A percentile compares a stretch with the other conserved stretches of the same genome.
Evolutionary conservation across 2,329 filamentous ascomycete species (phyloP).

Genomic region (Ramularia endophylla): DNA sequence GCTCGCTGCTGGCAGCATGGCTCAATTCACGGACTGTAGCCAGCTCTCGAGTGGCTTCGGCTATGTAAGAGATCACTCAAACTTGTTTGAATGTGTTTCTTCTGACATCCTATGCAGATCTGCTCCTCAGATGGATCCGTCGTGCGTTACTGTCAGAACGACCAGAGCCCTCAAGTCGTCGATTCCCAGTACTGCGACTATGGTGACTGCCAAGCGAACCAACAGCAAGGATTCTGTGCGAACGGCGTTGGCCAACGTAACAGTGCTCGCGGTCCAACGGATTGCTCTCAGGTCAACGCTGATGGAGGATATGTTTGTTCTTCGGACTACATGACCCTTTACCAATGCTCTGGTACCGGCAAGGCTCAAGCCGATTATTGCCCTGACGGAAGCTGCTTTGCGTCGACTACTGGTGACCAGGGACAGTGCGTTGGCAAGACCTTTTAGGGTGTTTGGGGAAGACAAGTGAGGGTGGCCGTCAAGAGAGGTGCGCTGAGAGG

Average conservation of each 20-base stretch:
- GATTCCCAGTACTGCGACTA: conserved; percentile 6
- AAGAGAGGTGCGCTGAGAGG: not conserved
- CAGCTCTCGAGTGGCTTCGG: conserved; percentile 6
- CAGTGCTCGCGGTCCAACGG: conserved; percentile 6
- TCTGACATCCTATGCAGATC: too few relatives aligned
- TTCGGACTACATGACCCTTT: conserved; percentile 6
- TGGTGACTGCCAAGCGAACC: conserved; percentile 4
- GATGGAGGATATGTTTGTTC: conserved; percentile 8
- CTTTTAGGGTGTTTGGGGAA: conserved; percentile 1
- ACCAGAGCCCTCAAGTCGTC: conserved; percentile 1
- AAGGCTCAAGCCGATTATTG: conserved; percentile 2
- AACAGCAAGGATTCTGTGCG: conserved; percentile 2
- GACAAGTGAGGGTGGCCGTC: not conserved
- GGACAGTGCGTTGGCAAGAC: conserved; percentile 4
- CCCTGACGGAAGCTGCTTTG: conserved; percentile 5
- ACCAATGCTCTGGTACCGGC: conserved; percentile 2
- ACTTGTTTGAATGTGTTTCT: too few relatives aligned
- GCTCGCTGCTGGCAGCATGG: conserved; percentile 3
- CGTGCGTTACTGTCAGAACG: conserved; percentile 8
- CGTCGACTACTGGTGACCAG: conserved; percentile 7
- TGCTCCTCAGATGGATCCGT: conserved; percentile 1
- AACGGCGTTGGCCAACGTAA: conserved; percentile 1
- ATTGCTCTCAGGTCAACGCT: conserved; percentile 5
- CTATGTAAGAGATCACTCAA: conserved; percentile 1
- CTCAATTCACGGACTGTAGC: conserved; percentile 3